Evolutionary conservation across 1,284 basidiomycete species (phyloP), one percentile per base, ranked within the genome.

Genomic region (Heliocybe sulcata): DNA sequence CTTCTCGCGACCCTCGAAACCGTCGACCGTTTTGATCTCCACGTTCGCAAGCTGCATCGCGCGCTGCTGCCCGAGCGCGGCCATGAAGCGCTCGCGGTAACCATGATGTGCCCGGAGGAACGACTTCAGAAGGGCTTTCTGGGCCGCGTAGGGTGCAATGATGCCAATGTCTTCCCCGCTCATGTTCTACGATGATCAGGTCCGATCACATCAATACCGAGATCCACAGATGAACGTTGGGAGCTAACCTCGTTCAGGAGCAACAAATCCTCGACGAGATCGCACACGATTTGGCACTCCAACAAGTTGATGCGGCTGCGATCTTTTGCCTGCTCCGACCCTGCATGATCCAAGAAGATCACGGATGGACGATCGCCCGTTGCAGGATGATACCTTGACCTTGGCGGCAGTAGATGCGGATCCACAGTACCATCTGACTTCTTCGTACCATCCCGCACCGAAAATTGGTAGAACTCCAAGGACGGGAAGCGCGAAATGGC

Each of bases 1-100:
- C 73, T 97, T 97, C 72, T 98, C 92, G 50, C 93, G 80, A 1
- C 94, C 94, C 68, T 98, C 92, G 67, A 96, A 98, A 14, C 93
- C 94, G 64, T 95, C 92, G 9, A 95, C 92, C 0, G 92, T 94
- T 69, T 87, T 90, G 63, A 94, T 79, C 66, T 94, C 92, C 53
- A 95, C 79, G 50, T 80, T 67, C 1, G 68, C 64, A 2, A 90
- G 66, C 59, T 92, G 82, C 66, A 77, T 70, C n/a, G 77, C 82
- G 38, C 90, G 81, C 50, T 78, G 76, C 6, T 75, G 67, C 14
- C 89, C 90, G 11, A 94, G 74, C 1, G 80, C 75, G 6, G 69
- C 62, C 33, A 69, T 66, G 65, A 92, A 87, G 0, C 83, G 80
- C 50, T 68, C 67, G 51, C 68, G 63, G 58, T 80, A 76, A 55